Base-by-base conservation (phyloP, 148 eudicot genomes). In the Simmondsia chinensis region DNA sequence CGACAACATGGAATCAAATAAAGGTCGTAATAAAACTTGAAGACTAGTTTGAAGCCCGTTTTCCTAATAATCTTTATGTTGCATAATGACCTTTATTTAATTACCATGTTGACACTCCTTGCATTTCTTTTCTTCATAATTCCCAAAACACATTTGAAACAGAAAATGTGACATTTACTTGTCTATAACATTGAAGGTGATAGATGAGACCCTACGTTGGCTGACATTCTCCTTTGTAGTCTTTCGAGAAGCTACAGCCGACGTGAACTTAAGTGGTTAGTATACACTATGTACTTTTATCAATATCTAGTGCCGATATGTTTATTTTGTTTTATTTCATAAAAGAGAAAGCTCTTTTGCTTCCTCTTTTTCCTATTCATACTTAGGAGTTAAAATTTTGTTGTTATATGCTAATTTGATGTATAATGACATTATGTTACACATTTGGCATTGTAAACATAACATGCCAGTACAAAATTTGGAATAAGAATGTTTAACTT, bases 181-280 rank as follows among this genome's bases (percentile, higher is more conserved):
- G 36, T 43, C 5, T 18, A n/a, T n/a, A 33, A 5, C 52, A 22
- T 45, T 39, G 18, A 39, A 89, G 97, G 95, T 89, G 45, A 68
- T 91, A 0, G 95, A 91, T 69, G 99, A 91, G 69, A 77, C 95
- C 3, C 88, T 91, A 34, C 80, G 95, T 1, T 51, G 91, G 54
- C 46, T 82, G 20, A 73, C 95, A 10, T 85, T 91, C 67, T 86
- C 99, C 7, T 48, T 79, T 1, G 63, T 72, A 6, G 83, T 73
- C 12, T 91, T 86, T 43, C 73, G 96, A 20, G 99, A 82, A 69
- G 99, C 99, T 45, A 70, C 50, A 54, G 43, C 57, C 43, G 94
- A 86, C 39, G 79, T 79, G 28, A 69, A 57, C 30, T 17, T 81
- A 2, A 64, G 46, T 29, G 95, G 95, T 86, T 10, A 65, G 81